These are phyloP conservation scores for Saturnispora sanitii DNA, from an alignment of 805 yeast species.

Conservation along the genomic window DNA sequence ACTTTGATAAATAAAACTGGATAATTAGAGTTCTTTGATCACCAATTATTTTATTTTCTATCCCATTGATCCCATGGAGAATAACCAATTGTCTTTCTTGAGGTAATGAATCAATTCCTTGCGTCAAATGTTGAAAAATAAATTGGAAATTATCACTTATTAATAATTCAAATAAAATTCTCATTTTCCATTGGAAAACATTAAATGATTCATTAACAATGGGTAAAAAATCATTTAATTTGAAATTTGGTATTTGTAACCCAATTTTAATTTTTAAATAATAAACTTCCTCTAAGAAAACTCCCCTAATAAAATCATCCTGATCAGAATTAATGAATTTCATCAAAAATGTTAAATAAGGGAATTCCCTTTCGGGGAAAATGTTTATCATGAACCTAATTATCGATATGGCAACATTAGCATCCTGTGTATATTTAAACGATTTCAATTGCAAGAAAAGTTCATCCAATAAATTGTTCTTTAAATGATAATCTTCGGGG, in stretches of 20 bases:
- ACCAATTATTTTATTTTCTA: constrained; percentile 13
- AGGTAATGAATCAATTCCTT: constrained; percentile 31
- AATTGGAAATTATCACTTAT: constrained; percentile 40
- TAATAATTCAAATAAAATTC: too few species aligned
- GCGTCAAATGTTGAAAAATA: constrained; percentile 55
- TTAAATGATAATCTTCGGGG: constrained; percentile 24
- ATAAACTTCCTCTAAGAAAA: too few species aligned
- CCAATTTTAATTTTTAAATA: not conserved
- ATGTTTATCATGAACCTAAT: constrained; percentile 47
- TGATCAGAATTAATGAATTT: constrained; percentile 13
- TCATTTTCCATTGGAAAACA: too few species aligned
- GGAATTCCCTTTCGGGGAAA: constrained; percentile 43
- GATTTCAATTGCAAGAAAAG: constrained; percentile 38
- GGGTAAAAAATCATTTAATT: not conserved
- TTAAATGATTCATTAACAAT: not conserved
- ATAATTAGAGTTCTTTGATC: constrained; percentile 47
- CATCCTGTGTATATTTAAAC: constrained; percentile 43
- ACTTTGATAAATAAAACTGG: constrained; percentile 50
- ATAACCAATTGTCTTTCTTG: constrained; percentile 32
- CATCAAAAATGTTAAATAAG: constrained; percentile 42
- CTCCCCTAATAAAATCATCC: constrained; percentile 6
- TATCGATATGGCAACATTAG: constrained; percentile 52
- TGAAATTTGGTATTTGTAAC: not conserved
- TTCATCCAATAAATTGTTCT: constrained; percentile 48
- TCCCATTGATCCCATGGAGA: constrained; percentile 41